Percentiles rank a stretch among this genome's conserved stretches.
Evolutionary conservation across 805 yeast species (phyloP).

Genomic region (Starmera caribaea): DNA sequence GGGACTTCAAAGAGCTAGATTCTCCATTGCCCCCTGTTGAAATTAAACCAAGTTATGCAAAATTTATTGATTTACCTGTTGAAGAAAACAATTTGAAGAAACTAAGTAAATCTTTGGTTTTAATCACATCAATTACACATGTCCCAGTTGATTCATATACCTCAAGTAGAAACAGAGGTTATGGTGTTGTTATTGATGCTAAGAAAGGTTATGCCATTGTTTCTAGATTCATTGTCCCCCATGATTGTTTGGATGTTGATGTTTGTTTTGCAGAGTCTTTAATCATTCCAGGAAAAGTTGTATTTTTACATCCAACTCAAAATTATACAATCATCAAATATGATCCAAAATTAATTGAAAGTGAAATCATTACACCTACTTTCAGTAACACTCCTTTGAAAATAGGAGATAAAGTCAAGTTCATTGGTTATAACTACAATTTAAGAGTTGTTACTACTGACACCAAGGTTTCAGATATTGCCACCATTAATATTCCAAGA

Average conservation of each 20-base stretch:
- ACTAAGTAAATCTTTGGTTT: constrained; percentile 60
- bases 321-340: constrained; percentile 79
- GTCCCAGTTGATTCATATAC: constrained; percentile 71
- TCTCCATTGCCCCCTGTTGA: constrained; percentile 48
- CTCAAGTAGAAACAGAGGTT: constrained; percentile 46
- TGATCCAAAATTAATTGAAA: constrained; percentile 64
- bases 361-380: constrained; percentile 62
- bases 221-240: constrained; percentile 73
- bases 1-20: constrained; percentile 44
- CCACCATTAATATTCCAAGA: constrained; percentile 65
- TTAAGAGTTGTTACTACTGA: constrained; percentile 63
- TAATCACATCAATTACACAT: constrained; percentile 56
- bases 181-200: constrained; percentile 80
- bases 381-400: constrained; percentile 46
- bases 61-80: constrained; percentile 59
- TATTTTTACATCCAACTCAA: constrained; percentile 78
- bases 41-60: constrained; percentile 51
- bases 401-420: constrained; percentile 70
- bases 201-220: constrained; percentile 70
- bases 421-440: constrained; percentile 71
- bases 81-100: constrained; percentile 42
- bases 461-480: constrained; percentile 67
- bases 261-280: constrained; percentile 82
- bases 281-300: constrained; percentile 69
- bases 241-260: constrained; percentile 61